phyloP scores from a whole-genome alignment of 257 asterid species.

The Mitragyna speciosa region DNA sequence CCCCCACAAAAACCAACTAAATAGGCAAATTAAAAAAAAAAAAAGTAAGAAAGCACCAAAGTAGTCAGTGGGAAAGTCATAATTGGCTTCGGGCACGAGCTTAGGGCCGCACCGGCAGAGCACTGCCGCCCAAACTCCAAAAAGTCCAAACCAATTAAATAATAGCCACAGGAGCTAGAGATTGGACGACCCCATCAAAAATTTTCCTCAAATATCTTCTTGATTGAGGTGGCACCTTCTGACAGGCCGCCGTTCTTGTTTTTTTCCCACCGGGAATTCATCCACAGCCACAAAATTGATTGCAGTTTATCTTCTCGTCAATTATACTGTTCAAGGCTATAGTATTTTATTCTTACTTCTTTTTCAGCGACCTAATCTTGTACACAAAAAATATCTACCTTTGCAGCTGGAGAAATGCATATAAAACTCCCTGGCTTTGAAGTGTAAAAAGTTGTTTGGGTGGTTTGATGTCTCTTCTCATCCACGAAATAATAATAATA shows the following conservation, averaged over 20 bases:
- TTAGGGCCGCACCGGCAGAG: neutral
- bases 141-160: neutral
- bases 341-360: neutral
- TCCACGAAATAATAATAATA: neutral
- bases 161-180: no score
- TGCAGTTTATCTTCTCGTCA: neutral
- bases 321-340: neutral
- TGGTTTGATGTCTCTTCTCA: neutral
- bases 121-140: constrained; percentile 4
- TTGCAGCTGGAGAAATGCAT: neutral
- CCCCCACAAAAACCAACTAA: no score
- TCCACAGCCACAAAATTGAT: constrained; percentile 45
- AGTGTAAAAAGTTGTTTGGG: neutral
- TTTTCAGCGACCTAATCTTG: neutral
- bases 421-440: neutral
- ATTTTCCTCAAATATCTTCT: neutral
- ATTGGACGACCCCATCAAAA: no score
- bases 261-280: constrained; percentile 20
- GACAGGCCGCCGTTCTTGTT: neutral
- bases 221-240: neutral
- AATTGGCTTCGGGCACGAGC: neutral
- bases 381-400: neutral
- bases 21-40: no score
- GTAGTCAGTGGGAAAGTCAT: constrained; percentile 1
- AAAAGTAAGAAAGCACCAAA: neutral